These are phyloP conservation scores for Alternaria novae-zelandiae DNA, from an alignment of 2,329 filamentous ascomycete genomes.

Conservation along the genomic window DNA sequence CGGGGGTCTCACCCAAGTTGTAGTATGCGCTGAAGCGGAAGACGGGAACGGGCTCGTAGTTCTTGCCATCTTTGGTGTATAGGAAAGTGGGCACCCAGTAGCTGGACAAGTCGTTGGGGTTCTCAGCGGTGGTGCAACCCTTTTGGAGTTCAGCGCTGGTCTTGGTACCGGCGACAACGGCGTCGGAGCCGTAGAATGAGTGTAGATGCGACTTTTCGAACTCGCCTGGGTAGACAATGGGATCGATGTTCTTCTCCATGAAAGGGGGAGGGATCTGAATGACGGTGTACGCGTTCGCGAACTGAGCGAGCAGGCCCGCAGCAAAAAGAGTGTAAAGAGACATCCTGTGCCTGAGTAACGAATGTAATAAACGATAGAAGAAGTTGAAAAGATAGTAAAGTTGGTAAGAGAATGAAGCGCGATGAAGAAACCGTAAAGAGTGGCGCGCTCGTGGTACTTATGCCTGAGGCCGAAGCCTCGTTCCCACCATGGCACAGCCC, in stretches of 20 bases:
- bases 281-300: slow-evolving; percentile 43
- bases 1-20: slow-evolving; percentile 49
- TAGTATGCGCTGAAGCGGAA: slow-evolving; percentile 57
- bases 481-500: background rate
- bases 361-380: slow-evolving; percentile 17
- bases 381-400: slow-evolving; percentile 2
- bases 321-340: slow-evolving; percentile 35
- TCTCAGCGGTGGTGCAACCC: slow-evolving; percentile 55
- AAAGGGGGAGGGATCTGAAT: slow-evolving; percentile 45
- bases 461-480: slow-evolving; percentile 1
- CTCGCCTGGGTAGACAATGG: slow-evolving; percentile 51
- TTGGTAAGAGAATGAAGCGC: slow-evolving; percentile 8
- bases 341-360: slow-evolving; percentile 38
- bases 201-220: slow-evolving; percentile 53
- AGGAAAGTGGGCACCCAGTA: slow-evolving; percentile 57
- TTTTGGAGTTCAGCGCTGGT: slow-evolving; percentile 49
- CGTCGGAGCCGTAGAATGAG: slow-evolving; percentile 55
- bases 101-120: slow-evolving; percentile 56
- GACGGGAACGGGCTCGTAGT: slow-evolving; percentile 39
- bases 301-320: slow-evolving; percentile 33
- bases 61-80: slow-evolving; percentile 45
- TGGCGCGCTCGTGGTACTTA: background rate
- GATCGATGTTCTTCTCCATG: slow-evolving; percentile 56
- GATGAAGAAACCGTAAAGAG: background rate
- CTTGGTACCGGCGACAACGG: slow-evolving; percentile 48